These are phyloP conservation scores for Lipomyces chichibuensis DNA, from an alignment of 805 yeast species.

Conservation along the genomic window DNA sequence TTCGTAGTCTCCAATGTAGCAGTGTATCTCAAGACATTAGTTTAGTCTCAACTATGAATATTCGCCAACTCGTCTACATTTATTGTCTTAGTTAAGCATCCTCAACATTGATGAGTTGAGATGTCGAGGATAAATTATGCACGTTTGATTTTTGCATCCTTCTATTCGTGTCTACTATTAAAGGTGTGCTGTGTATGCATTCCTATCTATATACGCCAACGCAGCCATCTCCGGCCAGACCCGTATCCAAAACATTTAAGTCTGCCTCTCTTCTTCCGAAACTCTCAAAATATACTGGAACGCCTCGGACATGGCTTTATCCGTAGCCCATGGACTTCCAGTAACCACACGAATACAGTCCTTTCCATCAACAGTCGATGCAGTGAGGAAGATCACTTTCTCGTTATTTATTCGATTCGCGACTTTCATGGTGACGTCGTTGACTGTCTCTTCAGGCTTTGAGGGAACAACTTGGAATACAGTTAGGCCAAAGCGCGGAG, in stretches of 20 bases:
- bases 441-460: conserved; percentile 8
- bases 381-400: conserved; percentile 33
- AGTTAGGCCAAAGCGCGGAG: conserved; percentile 35
- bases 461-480: conserved; percentile 33
- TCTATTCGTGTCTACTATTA: background rate
- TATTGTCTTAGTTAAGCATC: too few relatives aligned
- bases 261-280: conserved; percentile 27
- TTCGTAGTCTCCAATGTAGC: too few relatives aligned
- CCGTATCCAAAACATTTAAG: background rate
- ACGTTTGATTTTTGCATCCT: background rate
- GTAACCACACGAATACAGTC: conserved; percentile 35
- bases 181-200: background rate
- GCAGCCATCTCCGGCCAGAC: background rate
- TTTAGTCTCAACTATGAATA: too few relatives aligned
- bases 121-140: too few relatives aligned
- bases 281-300: conserved; percentile 21
- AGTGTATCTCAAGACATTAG: too few relatives aligned
- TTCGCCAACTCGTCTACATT: too few relatives aligned
- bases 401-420: conserved; percentile 29
- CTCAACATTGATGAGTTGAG: too few relatives aligned
- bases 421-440: conserved; percentile 31
- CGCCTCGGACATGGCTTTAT: conserved; percentile 24
- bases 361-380: conserved; percentile 27
- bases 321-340: conserved; percentile 35
- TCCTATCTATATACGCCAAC: background rate